phyloP scores from a whole-genome alignment of 169 alveolate genomes.

The Theileria luwenshuni region DNA sequence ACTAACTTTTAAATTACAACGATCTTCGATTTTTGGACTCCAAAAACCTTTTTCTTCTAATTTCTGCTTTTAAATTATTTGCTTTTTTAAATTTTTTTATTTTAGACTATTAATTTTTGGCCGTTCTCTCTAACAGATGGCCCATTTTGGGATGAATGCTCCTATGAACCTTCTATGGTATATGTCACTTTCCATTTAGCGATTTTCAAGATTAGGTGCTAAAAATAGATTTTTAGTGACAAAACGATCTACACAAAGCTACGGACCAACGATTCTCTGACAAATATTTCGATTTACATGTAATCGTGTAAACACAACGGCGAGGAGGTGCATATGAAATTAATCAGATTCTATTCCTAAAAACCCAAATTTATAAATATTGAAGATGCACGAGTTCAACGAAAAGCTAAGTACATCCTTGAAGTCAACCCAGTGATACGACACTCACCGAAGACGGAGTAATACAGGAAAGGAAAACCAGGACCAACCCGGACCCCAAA shows the following conservation, averaged over 20 bases:
- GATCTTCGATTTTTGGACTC: too few relatives aligned
- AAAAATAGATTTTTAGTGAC: not conserved
- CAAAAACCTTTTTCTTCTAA: too few relatives aligned
- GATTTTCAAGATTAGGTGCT: not conserved
- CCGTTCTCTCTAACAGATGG: too few relatives aligned
- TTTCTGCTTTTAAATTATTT: too few relatives aligned
- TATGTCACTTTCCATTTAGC: slow-evolving; percentile 3
- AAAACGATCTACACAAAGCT: not conserved
- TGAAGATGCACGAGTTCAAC: slow-evolving; percentile 6
- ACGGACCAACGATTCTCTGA: not conserved
- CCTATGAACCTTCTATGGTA: not conserved
- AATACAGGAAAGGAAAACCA: not conserved
- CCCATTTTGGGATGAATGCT: slow-evolving; percentile 3
- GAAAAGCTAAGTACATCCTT: not conserved
- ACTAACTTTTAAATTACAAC: too few relatives aligned
- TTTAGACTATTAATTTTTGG: not conserved
- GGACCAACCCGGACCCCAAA: not conserved
- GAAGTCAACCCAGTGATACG: not conserved
- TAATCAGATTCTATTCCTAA: slow-evolving; percentile 1
- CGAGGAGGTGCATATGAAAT: slow-evolving; percentile 18
- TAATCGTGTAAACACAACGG: slow-evolving; percentile 14
- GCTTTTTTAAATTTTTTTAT: too few relatives aligned
- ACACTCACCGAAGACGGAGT: slow-evolving; percentile 11
- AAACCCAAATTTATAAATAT: not conserved
- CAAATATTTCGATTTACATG: slow-evolving; percentile 15